Conservation (phyloP, 1,139 yeast genomes). For the Suhomyces coccinellae region DNA sequence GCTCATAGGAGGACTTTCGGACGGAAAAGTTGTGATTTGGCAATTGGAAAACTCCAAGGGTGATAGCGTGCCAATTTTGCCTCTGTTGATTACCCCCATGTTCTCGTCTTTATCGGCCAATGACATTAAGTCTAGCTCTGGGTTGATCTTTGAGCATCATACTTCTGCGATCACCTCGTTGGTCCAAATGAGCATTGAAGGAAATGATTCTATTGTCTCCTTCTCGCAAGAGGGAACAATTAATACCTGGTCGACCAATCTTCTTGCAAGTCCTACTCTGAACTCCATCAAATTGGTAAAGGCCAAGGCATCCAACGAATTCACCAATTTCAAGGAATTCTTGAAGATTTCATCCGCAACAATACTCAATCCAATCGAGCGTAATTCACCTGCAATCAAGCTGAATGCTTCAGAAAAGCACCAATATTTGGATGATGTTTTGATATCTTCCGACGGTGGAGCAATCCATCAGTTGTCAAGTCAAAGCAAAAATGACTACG, state of each 20-base stretch:
- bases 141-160: conserved; percentile 10
- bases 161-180: conserved; percentile 17
- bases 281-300: conserved; percentile 19
- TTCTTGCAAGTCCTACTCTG: conserved; percentile 34
- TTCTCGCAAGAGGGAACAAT: conserved; percentile 38
- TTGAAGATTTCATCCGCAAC: conserved; percentile 11
- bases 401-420: conserved; percentile 10
- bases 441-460: conserved; percentile 52
- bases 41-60: conserved; percentile 25
- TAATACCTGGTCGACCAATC: conserved; percentile 44
- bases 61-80: conserved; percentile 24
- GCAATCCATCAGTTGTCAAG: conserved; percentile 40
- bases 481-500: conserved; percentile 29
- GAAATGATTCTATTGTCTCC: conserved; percentile 30
- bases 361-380: not conserved
- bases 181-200: conserved; percentile 24
- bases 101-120: conserved; percentile 13
- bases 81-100: conserved; percentile 31
- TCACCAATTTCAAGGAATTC: conserved; percentile 13
- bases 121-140: conserved; percentile 4
- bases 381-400: conserved; percentile 1
- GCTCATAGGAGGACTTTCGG: conserved; percentile 38
- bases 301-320: conserved; percentile 14
- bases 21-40: conserved; percentile 45
- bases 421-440: conserved; percentile 31